phyloP scores from a whole-genome alignment of 2,329 filamentous ascomycete genomes.

The Talaromyces sp. region DNA sequence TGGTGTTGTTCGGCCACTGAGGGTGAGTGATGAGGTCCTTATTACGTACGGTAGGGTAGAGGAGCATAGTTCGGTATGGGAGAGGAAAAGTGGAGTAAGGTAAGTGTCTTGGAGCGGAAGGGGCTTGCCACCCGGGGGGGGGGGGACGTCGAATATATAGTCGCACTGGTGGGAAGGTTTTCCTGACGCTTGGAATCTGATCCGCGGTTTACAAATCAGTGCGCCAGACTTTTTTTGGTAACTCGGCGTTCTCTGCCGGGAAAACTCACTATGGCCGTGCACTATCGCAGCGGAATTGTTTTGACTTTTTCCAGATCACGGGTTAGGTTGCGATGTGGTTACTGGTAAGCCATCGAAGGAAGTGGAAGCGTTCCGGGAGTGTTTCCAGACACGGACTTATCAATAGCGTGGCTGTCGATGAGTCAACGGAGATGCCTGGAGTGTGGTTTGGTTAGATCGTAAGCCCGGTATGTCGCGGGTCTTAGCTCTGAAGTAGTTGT shows the following conservation, averaged over 20 bases:
- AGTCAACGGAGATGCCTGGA: conserved; percentile 5
- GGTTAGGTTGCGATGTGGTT: not conserved
- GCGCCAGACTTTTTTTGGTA: not conserved
- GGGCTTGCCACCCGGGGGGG: conserved; percentile 18
- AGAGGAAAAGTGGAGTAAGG: conserved; percentile 24
- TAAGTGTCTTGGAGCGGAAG: conserved; percentile 10
- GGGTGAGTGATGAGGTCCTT: conserved; percentile 42
- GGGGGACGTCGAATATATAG: conserved; percentile 17
- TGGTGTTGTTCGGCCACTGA: conserved; percentile 31
- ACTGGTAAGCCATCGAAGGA: conserved; percentile 13
- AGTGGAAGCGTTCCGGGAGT: conserved; percentile 16
- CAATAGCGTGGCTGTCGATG: conserved; percentile 1
- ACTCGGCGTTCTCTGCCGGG: not conserved
- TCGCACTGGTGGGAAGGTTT: conserved; percentile 19
- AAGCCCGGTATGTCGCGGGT: not conserved
- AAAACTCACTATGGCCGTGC: conserved; percentile 17
- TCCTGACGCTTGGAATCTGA: conserved; percentile 10
- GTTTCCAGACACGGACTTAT: not conserved
- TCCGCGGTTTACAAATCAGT: conserved; percentile 13
- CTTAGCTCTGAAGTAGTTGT: not conserved
- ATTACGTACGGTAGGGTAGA: conserved; percentile 36
- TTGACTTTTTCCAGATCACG: conserved; percentile 8
- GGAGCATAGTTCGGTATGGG: conserved; percentile 35
- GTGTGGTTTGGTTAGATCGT: not conserved
- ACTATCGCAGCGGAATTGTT: conserved; percentile 14